These are phyloP conservation scores for Sodiomyces alkalinus DNA, from an alignment of 2,329 filamentous ascomycete genomes.

Conservation along the genomic window DNA sequence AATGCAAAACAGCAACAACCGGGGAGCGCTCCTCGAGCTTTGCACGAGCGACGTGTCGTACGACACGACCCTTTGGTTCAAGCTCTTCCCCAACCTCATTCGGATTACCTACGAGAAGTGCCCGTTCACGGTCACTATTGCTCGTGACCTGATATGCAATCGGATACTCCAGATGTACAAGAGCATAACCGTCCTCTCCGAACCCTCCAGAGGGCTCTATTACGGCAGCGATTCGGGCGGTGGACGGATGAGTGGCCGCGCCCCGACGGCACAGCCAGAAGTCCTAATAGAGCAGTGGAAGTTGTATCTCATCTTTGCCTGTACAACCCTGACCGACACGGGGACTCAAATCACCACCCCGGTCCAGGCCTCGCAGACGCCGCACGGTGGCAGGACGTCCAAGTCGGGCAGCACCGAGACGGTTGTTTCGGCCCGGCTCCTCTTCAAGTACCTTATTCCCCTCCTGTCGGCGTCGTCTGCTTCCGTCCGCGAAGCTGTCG, in stretches of 20 bases:
- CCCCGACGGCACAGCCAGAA: conserved; percentile 61
- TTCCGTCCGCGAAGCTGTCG: conserved; percentile 78
- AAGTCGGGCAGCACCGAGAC: conserved; percentile 53
- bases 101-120: conserved; percentile 82
- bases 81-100: conserved; percentile 91
- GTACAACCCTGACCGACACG: conserved; percentile 80
- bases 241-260: conserved; percentile 33
- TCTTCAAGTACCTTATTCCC: conserved; percentile 87
- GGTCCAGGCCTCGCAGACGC: conserved; percentile 44
- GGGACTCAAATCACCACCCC: conserved; percentile 47
- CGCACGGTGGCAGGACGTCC: conserved; percentile 76
- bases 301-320: conserved; percentile 90
- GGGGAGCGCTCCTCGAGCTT: conserved; percentile 79
- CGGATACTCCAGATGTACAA: conserved; percentile 88
- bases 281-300: conserved; percentile 96
- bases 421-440: conserved; percentile 71
- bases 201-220: conserved; percentile 50
- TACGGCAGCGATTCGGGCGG: conserved; percentile 46
- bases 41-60: conserved; percentile 93
- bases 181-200: conserved; percentile 63
- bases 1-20: conserved; percentile 67
- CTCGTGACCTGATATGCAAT: conserved; percentile 83
- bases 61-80: conserved; percentile 92
- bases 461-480: conserved; percentile 66
- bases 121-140: conserved; percentile 78